A percentile compares a stretch with the other conserved stretches of the same genome.
Evolutionary conservation across 2,329 filamentous ascomycete species (phyloP).

Genomic region (Immersiporthe knoxdaviesiana): DNA sequence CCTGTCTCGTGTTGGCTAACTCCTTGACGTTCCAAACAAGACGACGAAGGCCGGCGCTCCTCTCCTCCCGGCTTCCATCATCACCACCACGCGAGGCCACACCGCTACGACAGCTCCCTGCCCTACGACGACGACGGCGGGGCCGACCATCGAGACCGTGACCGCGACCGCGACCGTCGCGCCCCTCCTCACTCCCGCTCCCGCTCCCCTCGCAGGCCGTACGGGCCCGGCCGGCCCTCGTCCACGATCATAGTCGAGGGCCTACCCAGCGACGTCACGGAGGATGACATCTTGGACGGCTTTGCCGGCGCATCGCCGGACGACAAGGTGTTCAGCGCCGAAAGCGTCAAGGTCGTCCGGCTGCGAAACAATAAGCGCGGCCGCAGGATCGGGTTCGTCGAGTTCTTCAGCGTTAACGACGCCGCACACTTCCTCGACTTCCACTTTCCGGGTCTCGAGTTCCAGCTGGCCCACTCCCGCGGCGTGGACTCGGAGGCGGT

Average conservation of each 20-base stretch:
- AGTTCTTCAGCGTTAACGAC: conserved; percentile 45
- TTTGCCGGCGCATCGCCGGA: conserved; percentile 30
- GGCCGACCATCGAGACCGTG: conserved; percentile 15
- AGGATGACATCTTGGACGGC: conserved; percentile 44
- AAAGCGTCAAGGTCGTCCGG: conserved; percentile 29
- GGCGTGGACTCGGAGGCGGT: conserved; percentile 36
- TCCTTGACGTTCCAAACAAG: conserved; percentile 24
- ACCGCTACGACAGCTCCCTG: conserved; percentile 23
- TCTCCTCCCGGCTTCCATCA: conserved; percentile 10
- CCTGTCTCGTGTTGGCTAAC: conserved; percentile 26
- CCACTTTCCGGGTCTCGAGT: conserved; percentile 42
- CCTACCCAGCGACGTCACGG: conserved; percentile 51
- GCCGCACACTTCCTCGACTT: conserved; percentile 45
- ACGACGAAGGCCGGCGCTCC: conserved; percentile 20
- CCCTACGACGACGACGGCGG: conserved; percentile 28
- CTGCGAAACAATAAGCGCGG: conserved; percentile 33
- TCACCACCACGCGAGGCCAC: conserved; percentile 9
- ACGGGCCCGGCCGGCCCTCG: conserved; percentile 32
- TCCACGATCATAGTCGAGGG: conserved; percentile 56
- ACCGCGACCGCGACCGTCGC: conserved; percentile 17
- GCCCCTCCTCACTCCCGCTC: conserved; percentile 15
- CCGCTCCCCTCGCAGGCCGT: conserved; percentile 19
- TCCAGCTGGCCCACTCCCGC: conserved; percentile 39
- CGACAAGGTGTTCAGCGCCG: conserved; percentile 28
- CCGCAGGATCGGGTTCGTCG: conserved; percentile 44